Evolutionary conservation across 306 rosid species (phyloP).

Genomic region (Castanea crenata): DNA sequence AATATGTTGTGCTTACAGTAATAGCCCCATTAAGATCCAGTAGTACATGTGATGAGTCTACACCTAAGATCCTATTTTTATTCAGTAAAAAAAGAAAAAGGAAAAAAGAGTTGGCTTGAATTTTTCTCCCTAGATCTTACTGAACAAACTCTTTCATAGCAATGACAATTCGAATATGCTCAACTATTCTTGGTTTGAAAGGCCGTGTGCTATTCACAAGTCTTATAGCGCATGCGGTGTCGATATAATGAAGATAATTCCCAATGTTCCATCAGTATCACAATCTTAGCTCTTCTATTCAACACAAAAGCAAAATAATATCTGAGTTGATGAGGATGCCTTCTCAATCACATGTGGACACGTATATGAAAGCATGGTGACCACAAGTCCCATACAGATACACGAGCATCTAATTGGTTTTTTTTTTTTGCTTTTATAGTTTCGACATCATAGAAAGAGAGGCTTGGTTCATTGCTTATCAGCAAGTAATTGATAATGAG

Average conservation of each 20-base stretch:
- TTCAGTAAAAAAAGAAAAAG: no score
- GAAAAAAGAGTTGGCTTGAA: no score
- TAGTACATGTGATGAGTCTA: no score
- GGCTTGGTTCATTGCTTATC: neutral
- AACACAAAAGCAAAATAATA: neutral
- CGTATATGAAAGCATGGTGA: neutral
- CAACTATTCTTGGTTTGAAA: slow-evolving; percentile 6
- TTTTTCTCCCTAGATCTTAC: no score
- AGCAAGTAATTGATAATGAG: slow-evolving; percentile 1
- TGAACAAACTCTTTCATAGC: no score
- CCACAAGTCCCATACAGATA: slow-evolving; percentile 5
- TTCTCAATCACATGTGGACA: neutral
- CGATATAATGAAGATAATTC: neutral
- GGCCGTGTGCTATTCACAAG: slow-evolving; percentile 31
- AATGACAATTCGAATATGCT: neutral
- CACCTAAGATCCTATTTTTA: no score
- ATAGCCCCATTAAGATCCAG: no score
- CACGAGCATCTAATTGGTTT: neutral
- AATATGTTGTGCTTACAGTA: no score
- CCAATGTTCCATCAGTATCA: neutral
- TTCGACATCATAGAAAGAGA: neutral
- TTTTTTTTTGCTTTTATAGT: neutral
- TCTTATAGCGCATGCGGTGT: neutral
- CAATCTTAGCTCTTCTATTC: slow-evolving; percentile 8
- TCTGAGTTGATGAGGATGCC: neutral